Conservation (phyloP, 164 flowering plant species). For the Aristolochia contorta region DNA sequence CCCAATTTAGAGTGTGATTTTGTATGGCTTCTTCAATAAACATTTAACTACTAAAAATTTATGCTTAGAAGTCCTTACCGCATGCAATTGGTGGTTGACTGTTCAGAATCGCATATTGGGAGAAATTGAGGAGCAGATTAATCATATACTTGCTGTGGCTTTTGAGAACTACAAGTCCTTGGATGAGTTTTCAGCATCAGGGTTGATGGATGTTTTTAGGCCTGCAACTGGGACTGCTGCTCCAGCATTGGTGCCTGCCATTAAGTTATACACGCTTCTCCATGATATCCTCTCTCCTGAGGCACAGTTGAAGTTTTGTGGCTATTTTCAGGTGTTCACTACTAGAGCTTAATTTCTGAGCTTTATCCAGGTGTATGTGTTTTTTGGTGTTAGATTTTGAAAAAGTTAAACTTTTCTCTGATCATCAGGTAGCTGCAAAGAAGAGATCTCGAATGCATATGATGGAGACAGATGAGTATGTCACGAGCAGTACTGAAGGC, state of each 20-base stretch:
- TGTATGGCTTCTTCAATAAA: too few species aligned
- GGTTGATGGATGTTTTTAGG: constrained; percentile 58
- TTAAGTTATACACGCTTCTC: constrained; percentile 71
- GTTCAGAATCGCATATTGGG: constrained; percentile 79
- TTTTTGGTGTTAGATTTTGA: not conserved
- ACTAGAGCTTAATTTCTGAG: not conserved
- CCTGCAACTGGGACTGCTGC: constrained; percentile 78
- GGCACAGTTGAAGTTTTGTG: constrained; percentile 59
- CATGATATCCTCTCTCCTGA: constrained; percentile 86
- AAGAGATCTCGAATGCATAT: constrained; percentile 81
- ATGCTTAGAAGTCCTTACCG: not conserved
- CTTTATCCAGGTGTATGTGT: too few species aligned
- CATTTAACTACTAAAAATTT: too few species aligned
- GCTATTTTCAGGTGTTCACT: constrained; percentile 65
- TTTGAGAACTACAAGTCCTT: constrained; percentile 90
- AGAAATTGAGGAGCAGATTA: constrained; percentile 77
- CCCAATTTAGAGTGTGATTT: too few species aligned
- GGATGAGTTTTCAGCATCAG: constrained; percentile 71
- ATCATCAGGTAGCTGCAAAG: constrained; percentile 67
- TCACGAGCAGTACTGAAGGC: constrained; percentile 45
- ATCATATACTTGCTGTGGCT: constrained; percentile 61
- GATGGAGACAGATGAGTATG: constrained; percentile 83
- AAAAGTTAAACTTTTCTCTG: not conserved
- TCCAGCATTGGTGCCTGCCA: constrained; percentile 73
- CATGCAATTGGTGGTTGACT: constrained; percentile 8